phyloP scores from a whole-genome alignment of 495 filamentous ascomycete genomes.

The Astrothelium subdiscretum region DNA sequence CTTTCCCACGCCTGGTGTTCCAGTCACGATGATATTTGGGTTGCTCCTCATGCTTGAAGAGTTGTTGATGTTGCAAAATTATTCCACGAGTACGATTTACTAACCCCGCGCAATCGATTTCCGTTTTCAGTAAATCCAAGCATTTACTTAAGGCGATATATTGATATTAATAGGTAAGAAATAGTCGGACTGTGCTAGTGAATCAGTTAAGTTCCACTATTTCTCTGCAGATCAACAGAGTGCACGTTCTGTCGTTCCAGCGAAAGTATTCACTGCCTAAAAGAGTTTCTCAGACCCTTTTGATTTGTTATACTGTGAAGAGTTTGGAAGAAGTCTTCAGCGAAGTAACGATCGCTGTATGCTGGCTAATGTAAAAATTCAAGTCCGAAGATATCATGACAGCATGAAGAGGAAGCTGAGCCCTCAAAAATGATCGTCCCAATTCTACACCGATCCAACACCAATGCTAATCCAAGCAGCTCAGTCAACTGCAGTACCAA shows the following conservation, averaged over 20 bases:
- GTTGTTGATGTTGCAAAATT: background rate
- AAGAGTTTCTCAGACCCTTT: too few species aligned
- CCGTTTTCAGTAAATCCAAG: background rate
- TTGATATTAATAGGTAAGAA: too few species aligned
- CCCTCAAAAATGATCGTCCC: background rate
- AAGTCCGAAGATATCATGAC: too few species aligned
- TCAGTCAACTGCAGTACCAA: background rate
- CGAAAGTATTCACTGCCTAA: too few species aligned
- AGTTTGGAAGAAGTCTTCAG: too few species aligned
- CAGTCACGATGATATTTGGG: background rate
- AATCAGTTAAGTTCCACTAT: too few species aligned
- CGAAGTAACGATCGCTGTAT: too few species aligned
- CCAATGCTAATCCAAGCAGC: background rate
- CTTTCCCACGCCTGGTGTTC: constrained; percentile 87
- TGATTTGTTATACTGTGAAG: too few species aligned
- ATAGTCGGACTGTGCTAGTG: too few species aligned
- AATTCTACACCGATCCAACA: background rate
- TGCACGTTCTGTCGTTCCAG: too few species aligned
- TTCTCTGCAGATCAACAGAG: too few species aligned
- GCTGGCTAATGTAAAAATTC: too few species aligned
- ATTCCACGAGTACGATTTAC: background rate
- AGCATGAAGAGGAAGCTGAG: background rate
- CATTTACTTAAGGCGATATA: background rate
- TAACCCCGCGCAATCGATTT: background rate
- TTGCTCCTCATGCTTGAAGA: background rate